Percentiles rank a stretch among this genome's conserved stretches.
Evolutionary conservation across 176 grass and related monocot genomes (phyloP).

Genomic region (Carex scoparia): DNA sequence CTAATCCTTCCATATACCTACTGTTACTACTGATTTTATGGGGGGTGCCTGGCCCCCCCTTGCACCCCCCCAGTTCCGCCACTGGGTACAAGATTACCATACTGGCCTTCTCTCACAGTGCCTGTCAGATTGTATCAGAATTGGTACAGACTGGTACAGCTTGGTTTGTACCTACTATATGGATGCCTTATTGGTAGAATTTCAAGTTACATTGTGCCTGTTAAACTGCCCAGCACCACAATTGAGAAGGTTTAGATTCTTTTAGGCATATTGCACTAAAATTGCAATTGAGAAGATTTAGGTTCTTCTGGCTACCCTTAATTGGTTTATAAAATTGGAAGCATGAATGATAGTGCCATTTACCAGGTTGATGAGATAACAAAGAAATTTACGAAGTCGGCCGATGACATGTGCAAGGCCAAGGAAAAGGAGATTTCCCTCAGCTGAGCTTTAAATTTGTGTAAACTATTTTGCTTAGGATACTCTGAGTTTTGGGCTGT

Average conservation of each 20-base stretch:
- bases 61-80: no score
- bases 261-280: background rate
- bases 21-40: no score
- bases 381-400: slow-evolving; percentile 75
- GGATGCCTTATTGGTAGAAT: background rate
- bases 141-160: background rate
- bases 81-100: background rate
- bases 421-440: slow-evolving; percentile 91
- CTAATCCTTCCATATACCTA: no score
- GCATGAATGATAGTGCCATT: background rate
- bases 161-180: background rate
- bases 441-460: slow-evolving; percentile 25
- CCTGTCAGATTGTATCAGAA: background rate
- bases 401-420: slow-evolving; percentile 96
- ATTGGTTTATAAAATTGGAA: slow-evolving; percentile 5
- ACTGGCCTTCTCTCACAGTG: background rate
- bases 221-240: background rate
- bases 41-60: no score
- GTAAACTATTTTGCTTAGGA: slow-evolving; percentile 16
- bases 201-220: background rate
- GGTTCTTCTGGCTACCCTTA: background rate
- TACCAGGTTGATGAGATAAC: slow-evolving; percentile 80
- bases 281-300: background rate
- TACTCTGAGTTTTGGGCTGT: slow-evolving; percentile 8
- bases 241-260: background rate